Percentiles rank a stretch among this genome's conserved stretches.
Evolutionary conservation across 2,329 filamentous ascomycete genomes (phyloP).

Genomic region (Trichoderma atroviride): DNA sequence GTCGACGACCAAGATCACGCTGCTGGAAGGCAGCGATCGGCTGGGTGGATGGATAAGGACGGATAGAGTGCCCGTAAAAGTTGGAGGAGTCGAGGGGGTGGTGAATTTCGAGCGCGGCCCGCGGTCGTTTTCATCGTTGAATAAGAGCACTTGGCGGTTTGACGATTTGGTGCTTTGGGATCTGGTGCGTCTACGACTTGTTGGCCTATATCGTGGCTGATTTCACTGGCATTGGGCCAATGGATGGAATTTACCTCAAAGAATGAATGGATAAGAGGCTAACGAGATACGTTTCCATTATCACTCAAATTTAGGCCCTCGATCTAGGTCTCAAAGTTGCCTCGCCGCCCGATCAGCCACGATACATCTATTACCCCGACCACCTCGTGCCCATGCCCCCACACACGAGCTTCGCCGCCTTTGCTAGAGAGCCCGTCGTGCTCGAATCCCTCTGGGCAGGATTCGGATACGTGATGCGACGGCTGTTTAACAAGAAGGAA

Average conservation of each 20-base stretch:
- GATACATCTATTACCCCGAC: conserved; percentile 88
- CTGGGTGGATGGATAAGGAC: conserved; percentile 86
- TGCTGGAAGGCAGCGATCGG: conserved; percentile 73
- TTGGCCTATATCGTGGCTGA: too few relatives aligned
- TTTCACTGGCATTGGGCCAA: neutral
- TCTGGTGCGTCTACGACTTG: conserved; percentile 57
- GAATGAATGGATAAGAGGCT: neutral
- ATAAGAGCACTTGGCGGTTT: conserved; percentile 45
- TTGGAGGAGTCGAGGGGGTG: conserved; percentile 55
- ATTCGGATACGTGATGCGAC: conserved; percentile 34
- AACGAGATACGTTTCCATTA: neutral
- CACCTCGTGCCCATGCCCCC: conserved; percentile 52
- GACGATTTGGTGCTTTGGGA: conserved; percentile 70
- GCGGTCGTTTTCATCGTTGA: conserved; percentile 67
- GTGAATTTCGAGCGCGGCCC: conserved; percentile 85
- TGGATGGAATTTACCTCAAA: too few relatives aligned
- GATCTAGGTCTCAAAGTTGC: conserved; percentile 47
- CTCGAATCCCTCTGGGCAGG: conserved; percentile 37
- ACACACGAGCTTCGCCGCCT: conserved; percentile 32
- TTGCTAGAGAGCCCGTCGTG: conserved; percentile 40
- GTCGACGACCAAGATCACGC: conserved; percentile 66
- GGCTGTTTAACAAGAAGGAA: conserved; percentile 28
- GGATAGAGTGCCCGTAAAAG: conserved; percentile 58
- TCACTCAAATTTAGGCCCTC: conserved; percentile 34
- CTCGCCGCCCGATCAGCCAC: conserved; percentile 52